A percentile compares a stretch with the other conserved stretches of the same genome.
Conservation (phyloP, 2,329 filamentous ascomycete species). For the Colletotrichum sp. region DNA sequence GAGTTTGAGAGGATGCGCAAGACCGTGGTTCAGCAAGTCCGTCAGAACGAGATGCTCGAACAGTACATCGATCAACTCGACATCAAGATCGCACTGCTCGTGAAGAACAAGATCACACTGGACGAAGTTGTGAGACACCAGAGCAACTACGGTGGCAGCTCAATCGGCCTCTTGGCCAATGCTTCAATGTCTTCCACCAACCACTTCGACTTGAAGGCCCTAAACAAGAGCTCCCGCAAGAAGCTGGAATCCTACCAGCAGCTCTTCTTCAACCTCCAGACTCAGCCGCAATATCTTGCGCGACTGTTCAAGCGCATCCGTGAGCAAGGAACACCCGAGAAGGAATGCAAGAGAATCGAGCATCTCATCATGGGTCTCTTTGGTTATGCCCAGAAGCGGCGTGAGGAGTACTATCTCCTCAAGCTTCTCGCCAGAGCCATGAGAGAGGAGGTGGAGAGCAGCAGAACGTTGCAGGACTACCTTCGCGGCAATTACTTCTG, state of each 20-base stretch:
- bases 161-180: slow-evolving; percentile 84
- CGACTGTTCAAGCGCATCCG: slow-evolving; percentile 84
- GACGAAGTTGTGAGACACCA: slow-evolving; percentile 98
- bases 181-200: slow-evolving; percentile 88
- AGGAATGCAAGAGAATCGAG: slow-evolving; percentile 91
- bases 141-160: slow-evolving; percentile 91
- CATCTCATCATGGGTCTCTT: slow-evolving; percentile 96
- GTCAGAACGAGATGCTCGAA: slow-evolving; percentile 95
- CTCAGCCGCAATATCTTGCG: slow-evolving; percentile 92
- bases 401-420: slow-evolving; percentile 95
- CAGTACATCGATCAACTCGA: slow-evolving; percentile 98
- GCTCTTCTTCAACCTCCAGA: slow-evolving; percentile 96
- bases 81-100: slow-evolving; percentile 96
- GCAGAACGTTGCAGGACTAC: slow-evolving; percentile 79
- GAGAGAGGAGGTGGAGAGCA: slow-evolving; percentile 82
- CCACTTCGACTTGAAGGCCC: slow-evolving; percentile 93
- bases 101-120: slow-evolving; percentile 99
- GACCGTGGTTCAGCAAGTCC: slow-evolving; percentile 95
- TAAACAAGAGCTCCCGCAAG: slow-evolving; percentile 95
- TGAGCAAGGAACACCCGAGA: slow-evolving; percentile 84
- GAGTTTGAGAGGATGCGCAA: slow-evolving; percentile 95
- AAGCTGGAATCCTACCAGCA: slow-evolving; percentile 98
- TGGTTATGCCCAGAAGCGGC: slow-evolving; percentile 93
- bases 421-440: slow-evolving; percentile 86
- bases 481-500: slow-evolving; percentile 92